Percentiles rank a stretch among this genome's conserved stretches.
These are phyloP conservation scores for Fragaria iinumae DNA, from an alignment of 306 rosid genomes.

Conservation along the genomic window DNA sequence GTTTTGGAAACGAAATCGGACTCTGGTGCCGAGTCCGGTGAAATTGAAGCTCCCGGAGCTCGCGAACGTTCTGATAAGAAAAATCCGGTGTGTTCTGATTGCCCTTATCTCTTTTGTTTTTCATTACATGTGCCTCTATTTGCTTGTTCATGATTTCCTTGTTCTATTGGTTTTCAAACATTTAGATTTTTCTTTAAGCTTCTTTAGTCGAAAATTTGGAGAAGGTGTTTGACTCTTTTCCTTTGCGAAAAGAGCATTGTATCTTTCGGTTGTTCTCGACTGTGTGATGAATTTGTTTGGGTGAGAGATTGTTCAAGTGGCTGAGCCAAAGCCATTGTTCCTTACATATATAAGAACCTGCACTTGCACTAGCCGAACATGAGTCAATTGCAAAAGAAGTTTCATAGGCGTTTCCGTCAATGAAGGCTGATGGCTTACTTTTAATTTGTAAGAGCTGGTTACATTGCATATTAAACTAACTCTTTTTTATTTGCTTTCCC, in stretches of 20 bases:
- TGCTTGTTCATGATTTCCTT: background rate
- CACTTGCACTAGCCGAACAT: slow-evolving; percentile 73
- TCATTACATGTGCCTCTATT: slow-evolving; percentile 13
- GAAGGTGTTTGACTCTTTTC: slow-evolving; percentile 27
- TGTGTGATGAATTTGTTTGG: slow-evolving; percentile 45
- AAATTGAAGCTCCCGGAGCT: slow-evolving; percentile 42
- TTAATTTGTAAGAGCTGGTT: slow-evolving; percentile 99
- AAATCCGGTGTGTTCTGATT: slow-evolving; percentile 59
- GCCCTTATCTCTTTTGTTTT: background rate
- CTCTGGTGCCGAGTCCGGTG: slow-evolving; percentile 52
- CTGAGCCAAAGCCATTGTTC: slow-evolving; percentile 69
- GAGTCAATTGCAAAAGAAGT: slow-evolving; percentile 91
- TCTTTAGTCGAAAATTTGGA: background rate
- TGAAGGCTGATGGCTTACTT: slow-evolving; percentile 90
- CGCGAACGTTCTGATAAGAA: slow-evolving; percentile 37
- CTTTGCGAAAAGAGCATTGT: slow-evolving; percentile 38
- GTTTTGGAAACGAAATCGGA: slow-evolving; percentile 30
- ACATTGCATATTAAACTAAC: slow-evolving; percentile 34
- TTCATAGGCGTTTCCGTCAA: slow-evolving; percentile 90
- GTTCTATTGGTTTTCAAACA: background rate
- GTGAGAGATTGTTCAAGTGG: slow-evolving; percentile 69
- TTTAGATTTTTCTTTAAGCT: background rate
- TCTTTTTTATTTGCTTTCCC: slow-evolving; percentile 6
- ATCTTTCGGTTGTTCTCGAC: slow-evolving; percentile 27
- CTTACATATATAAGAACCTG: slow-evolving; percentile 83